phyloP scores from a whole-genome alignment of 257 asterid species.

The Eucommia ulmoides region DNA sequence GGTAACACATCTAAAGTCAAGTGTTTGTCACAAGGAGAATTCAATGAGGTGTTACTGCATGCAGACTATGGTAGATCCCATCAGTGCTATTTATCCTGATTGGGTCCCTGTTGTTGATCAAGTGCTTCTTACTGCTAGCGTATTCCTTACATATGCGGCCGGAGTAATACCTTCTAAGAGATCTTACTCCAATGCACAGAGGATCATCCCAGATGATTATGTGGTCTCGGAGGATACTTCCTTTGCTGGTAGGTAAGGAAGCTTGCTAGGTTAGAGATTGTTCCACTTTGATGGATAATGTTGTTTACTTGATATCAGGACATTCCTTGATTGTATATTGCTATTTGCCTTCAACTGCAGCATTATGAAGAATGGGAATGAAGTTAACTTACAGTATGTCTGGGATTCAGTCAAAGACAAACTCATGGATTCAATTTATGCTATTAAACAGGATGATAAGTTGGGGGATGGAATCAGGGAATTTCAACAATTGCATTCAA shows the following conservation, averaged over 20 bases:
- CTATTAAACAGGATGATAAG: slow-evolving; percentile 27
- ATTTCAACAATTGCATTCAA: slow-evolving; percentile 27
- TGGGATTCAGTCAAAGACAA: slow-evolving; percentile 74
- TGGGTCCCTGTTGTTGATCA: slow-evolving; percentile 68
- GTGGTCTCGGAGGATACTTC: slow-evolving; percentile 31
- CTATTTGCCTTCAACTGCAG: slow-evolving; percentile 28
- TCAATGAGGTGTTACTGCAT: slow-evolving; percentile 32
- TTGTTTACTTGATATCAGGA: not conserved
- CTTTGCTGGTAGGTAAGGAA: slow-evolving; percentile 89
- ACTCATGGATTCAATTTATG: slow-evolving; percentile 52
- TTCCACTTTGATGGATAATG: slow-evolving; percentile 15
- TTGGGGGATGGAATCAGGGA: slow-evolving; percentile 25
- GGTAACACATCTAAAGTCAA: slow-evolving; percentile 14
- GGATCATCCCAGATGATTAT: slow-evolving; percentile 22
- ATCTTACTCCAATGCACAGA: slow-evolving; percentile 18
- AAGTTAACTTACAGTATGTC: slow-evolving; percentile 38
- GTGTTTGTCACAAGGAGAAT: slow-evolving; percentile 14
- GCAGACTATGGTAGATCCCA: slow-evolving; percentile 38
- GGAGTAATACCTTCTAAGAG: slow-evolving; percentile 50
- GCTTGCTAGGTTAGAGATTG: slow-evolving; percentile 30
- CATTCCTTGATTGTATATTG: slow-evolving; percentile 9
- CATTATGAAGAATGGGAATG: slow-evolving; percentile 21
- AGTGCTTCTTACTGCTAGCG: slow-evolving; percentile 63
- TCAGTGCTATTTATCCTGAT: slow-evolving; percentile 26
- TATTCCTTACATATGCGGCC: slow-evolving; percentile 59